phyloP scores from a whole-genome alignment of 495 filamentous ascomycete genomes.

The Xylaria bambusicola region DNA sequence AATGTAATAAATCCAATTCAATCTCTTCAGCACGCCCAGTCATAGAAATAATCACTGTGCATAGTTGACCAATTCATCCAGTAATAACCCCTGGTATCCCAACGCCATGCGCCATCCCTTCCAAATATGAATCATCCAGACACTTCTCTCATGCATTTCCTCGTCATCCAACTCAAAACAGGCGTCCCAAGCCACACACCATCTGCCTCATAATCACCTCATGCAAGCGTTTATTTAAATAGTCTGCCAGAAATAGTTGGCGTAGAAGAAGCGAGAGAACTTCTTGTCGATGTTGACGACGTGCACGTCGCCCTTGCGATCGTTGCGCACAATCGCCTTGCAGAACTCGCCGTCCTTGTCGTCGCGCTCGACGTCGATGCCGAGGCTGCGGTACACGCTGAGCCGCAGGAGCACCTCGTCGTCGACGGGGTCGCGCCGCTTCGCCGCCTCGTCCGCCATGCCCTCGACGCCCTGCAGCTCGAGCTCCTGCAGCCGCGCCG shows the following conservation, averaged over 20 bases:
- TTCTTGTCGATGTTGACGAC: slow-evolving; percentile 93
- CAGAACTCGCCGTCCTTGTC: slow-evolving; percentile 74
- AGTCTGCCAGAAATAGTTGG: slow-evolving; percentile 94
- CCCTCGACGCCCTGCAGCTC: slow-evolving; percentile 79
- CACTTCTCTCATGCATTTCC: neutral
- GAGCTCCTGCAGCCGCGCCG: slow-evolving; percentile 73
- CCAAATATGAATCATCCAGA: slow-evolving; percentile 20
- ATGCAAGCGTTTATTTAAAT: slow-evolving; percentile 54
- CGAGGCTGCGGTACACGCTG: slow-evolving; percentile 87
- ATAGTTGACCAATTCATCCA: neutral
- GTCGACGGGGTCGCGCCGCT: slow-evolving; percentile 42
- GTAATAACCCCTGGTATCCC: slow-evolving; percentile 24
- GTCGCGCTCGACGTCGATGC: slow-evolving; percentile 86
- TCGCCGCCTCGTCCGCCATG: slow-evolving; percentile 38
- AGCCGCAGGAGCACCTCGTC: slow-evolving; percentile 68
- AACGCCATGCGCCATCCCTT: slow-evolving; percentile 20
- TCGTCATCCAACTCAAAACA: neutral
- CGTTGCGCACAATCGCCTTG: slow-evolving; percentile 84
- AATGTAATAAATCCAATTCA: neutral
- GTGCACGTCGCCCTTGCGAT: slow-evolving; percentile 85
- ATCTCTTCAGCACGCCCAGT: neutral
- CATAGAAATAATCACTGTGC: neutral
- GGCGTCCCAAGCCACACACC: neutral
- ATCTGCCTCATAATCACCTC: neutral
- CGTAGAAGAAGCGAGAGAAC: slow-evolving; percentile 88